Percentiles rank a stretch among this genome's conserved stretches.
Evolutionary conservation across 805 yeast genomes (phyloP).

Genomic region (Saccharomyces kudriavzevii): DNA sequence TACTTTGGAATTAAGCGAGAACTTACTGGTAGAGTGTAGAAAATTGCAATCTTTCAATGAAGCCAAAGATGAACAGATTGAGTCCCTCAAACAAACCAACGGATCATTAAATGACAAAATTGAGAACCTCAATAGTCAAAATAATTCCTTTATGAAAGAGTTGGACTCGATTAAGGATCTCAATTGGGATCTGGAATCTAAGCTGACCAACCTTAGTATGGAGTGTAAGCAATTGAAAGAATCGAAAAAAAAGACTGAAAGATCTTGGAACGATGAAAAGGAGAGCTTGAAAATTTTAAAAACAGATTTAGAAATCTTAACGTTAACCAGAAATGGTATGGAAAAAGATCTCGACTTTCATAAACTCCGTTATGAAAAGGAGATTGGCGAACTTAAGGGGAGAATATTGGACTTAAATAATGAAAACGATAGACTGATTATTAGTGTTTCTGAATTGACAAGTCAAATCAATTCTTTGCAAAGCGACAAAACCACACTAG

Average conservation of each 20-base stretch:
- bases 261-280: neutral
- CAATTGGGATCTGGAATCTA: conserved; percentile 4
- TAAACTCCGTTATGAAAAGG: conserved; percentile 33
- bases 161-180: conserved; percentile 2
- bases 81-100: conserved; percentile 37
- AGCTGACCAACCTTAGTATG: neutral
- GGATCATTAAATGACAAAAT: conserved; percentile 23
- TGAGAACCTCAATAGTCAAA: conserved; percentile 14
- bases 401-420: conserved; percentile 56
- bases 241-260: conserved; percentile 1
- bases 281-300: neutral
- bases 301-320: conserved; percentile 1
- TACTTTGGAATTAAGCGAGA: conserved; percentile 67
- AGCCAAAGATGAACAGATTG: conserved; percentile 37
- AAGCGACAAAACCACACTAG: neutral
- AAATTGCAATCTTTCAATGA: conserved; percentile 58
- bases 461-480: neutral
- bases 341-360: conserved; percentile 33
- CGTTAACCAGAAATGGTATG: conserved; percentile 29
- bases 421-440: conserved; percentile 45
- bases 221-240: conserved; percentile 2
- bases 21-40: conserved; percentile 60
- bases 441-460: neutral
- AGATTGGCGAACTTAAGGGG: conserved; percentile 41
- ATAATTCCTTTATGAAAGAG: conserved; percentile 9